Conservation (phyloP, 768 basidiomycete genomes). For the Auricularia sp. region DNA sequence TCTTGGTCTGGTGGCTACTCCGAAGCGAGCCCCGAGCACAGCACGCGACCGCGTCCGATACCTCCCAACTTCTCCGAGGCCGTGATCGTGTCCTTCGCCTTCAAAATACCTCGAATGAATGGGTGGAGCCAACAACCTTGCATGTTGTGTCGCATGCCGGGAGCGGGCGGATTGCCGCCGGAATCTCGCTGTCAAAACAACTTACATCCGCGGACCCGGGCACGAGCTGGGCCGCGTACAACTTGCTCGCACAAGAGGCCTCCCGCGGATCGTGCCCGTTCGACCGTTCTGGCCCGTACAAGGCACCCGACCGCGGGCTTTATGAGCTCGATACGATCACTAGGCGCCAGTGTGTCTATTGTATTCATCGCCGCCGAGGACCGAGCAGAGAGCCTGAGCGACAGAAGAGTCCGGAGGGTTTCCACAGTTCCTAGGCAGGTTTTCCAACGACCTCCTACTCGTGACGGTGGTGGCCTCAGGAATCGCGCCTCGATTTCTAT, state of each 20-base stretch:
- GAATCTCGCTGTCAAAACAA: not conserved
- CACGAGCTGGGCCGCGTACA: not conserved
- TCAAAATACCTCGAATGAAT: not conserved
- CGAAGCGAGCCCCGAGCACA: too few species aligned
- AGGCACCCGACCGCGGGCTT: not conserved
- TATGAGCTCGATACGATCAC: not conserved
- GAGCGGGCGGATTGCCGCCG: not conserved
- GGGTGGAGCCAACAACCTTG: not conserved
- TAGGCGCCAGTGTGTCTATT: too few species aligned
- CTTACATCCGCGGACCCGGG: not conserved
- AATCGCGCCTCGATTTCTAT: not conserved
- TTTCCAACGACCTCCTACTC: too few species aligned
- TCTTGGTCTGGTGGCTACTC: not conserved
- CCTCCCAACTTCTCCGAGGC: too few species aligned
- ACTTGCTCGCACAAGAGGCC: not conserved
- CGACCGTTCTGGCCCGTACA: not conserved
- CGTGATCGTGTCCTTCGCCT: not conserved
- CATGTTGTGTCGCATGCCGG: not conserved
- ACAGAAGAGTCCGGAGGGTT: too few species aligned
- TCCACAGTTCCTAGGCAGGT: too few species aligned
- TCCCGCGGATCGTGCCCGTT: not conserved
- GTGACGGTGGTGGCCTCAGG: too few species aligned
- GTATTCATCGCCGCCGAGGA: too few species aligned
- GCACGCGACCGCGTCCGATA: too few species aligned
- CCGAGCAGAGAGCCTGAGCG: too few species aligned